Evolutionary conservation across 148 eudicot genomes (phyloP).

Genomic region (Hydrangea macrophylla): DNA sequence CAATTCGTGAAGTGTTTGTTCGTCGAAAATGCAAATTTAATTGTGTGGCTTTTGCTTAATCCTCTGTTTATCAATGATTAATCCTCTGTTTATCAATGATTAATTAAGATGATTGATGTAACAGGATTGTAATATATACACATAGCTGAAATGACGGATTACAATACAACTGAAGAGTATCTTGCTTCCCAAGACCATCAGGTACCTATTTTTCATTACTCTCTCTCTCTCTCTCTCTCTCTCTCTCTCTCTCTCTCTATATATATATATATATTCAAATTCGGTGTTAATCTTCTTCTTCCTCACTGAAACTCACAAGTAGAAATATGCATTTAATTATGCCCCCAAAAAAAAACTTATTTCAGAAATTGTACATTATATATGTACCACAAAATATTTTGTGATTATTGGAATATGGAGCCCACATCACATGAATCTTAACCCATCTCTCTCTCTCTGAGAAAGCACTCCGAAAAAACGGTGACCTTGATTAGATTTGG

Average conservation of each 20-base stretch:
- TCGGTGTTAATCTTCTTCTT: neutral
- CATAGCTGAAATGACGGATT: conserved; percentile 41
- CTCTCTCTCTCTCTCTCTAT: neutral
- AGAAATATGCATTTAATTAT: too few species aligned
- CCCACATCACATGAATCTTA: conserved; percentile 10
- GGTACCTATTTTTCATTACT: neutral
- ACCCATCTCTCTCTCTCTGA: neutral
- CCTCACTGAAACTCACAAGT: neutral
- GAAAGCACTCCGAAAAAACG: neutral
- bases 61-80: neutral
- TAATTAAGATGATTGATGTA: conserved; percentile 16
- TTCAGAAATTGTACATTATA: neutral
- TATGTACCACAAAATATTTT: neutral
- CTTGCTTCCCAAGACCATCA: conserved; percentile 25
- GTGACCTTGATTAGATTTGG: neutral
- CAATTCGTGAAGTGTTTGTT: conserved; percentile 3
- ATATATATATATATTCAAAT: neutral
- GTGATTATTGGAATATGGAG: neutral
- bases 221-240: neutral
- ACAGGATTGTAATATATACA: conserved; percentile 20
- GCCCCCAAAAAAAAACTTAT: too few species aligned
- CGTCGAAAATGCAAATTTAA: neutral
- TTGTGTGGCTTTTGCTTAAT: neutral
- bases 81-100: neutral
- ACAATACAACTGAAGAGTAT: conserved; percentile 32